Conservation (phyloP, 257 asterid species). For the Nicotiana knightiana region DNA sequence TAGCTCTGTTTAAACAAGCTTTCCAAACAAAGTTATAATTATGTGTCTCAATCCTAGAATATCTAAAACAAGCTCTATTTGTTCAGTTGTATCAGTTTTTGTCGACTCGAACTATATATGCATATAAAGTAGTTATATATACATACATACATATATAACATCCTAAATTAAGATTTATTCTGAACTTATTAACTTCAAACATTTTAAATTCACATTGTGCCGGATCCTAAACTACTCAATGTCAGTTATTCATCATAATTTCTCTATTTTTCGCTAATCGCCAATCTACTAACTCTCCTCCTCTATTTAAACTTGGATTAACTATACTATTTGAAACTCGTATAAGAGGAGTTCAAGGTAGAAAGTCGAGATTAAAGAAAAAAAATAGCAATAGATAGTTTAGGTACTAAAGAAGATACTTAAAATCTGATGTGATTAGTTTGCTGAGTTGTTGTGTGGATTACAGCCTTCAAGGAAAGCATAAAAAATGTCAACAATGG, state of each 20-base stretch:
- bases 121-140: too few species aligned
- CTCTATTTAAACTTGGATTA: background rate
- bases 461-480: background rate
- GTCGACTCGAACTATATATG: too few species aligned
- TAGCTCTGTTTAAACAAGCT: background rate
- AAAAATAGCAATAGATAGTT: background rate
- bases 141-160: too few species aligned
- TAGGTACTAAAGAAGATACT: background rate
- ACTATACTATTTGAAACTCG: background rate
- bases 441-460: background rate
- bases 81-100: too few species aligned
- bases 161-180: background rate
- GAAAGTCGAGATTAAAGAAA: background rate
- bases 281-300: background rate
- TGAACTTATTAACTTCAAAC: background rate
- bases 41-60: background rate
- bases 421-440: background rate
- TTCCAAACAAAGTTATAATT: background rate
- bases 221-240: background rate
- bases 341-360: background rate
- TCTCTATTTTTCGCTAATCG: too few species aligned
- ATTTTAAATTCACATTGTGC: background rate
- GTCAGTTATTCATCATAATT: too few species aligned
- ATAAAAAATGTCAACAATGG: slow-evolving; percentile 20
- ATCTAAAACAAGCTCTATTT: too few species aligned